Percentiles rank a stretch among this genome's conserved stretches.
Conservation (phyloP, 1,284 basidiomycete genomes). For the Rhizopogon hawkerae region DNA sequence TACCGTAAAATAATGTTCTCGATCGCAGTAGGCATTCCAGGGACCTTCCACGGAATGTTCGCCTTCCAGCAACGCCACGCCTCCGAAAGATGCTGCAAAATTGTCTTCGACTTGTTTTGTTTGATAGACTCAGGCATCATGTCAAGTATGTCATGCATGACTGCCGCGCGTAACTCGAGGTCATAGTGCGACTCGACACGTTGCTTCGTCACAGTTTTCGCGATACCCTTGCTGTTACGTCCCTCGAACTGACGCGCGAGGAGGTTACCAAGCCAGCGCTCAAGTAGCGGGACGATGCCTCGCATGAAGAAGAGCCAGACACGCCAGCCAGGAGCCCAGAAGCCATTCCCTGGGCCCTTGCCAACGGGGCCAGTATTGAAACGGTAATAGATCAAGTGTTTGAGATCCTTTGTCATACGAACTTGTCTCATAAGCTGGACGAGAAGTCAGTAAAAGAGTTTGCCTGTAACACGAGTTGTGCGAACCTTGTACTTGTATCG, state of each 20-base stretch:
- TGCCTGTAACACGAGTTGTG: background rate
- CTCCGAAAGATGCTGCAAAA: conserved; percentile 94
- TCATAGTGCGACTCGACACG: conserved; percentile 99
- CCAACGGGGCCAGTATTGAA: conserved; percentile 99
- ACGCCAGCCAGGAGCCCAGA: conserved; percentile 99
- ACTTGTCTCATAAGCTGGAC: conserved; percentile 93
- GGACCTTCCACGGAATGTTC: conserved; percentile 97
- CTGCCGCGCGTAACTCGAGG: conserved; percentile 92
- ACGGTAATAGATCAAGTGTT: conserved; percentile 95
- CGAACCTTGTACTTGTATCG: conserved; percentile 95
- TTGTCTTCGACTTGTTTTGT: conserved; percentile 98
- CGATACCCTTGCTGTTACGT: conserved; percentile 91
- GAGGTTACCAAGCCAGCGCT: conserved; percentile 96
- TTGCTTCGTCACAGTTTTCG: conserved; percentile 98
- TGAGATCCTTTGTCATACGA: conserved; percentile 98
- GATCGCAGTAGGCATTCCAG: conserved; percentile 96
- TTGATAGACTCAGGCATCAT: conserved; percentile 99
- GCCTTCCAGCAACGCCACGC: conserved; percentile 99
- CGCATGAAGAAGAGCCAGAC: conserved; percentile 99
- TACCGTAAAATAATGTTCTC: conserved; percentile 99
- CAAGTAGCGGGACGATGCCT: conserved; percentile 94
- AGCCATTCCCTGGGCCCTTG: conserved; percentile 97
- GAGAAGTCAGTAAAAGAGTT: conserved; percentile 8
- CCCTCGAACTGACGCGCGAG: conserved; percentile 98
- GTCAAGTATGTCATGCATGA: conserved; percentile 99